phyloP scores from a whole-genome alignment of 2,329 filamentous ascomycete species.

The Sporothrix protearum region DNA sequence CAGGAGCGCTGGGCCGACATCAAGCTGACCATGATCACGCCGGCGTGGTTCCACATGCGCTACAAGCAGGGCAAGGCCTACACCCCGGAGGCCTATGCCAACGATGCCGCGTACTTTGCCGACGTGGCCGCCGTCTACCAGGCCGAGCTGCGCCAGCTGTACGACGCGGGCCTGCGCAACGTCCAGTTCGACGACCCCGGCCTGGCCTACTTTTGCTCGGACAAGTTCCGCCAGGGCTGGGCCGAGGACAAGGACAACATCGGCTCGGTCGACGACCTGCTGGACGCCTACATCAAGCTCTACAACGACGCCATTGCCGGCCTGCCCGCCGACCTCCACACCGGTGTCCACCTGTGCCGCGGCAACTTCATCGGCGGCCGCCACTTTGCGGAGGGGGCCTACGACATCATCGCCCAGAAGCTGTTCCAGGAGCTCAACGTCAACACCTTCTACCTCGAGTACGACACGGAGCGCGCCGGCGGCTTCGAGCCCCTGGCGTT shows the following conservation, averaged over 20 bases:
- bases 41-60: slow-evolving; percentile 59
- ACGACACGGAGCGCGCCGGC: slow-evolving; percentile 55
- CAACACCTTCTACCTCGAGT: slow-evolving; percentile 48
- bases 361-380: slow-evolving; percentile 60
- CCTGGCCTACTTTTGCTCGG: slow-evolving; percentile 63
- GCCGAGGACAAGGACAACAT: slow-evolving; percentile 57
- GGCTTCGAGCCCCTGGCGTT: slow-evolving; percentile 60
- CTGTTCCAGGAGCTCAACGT: slow-evolving; percentile 58
- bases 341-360: slow-evolving; percentile 66
- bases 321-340: slow-evolving; percentile 62
- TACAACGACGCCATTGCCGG: slow-evolving; percentile 67
- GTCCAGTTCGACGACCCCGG: slow-evolving; percentile 61
- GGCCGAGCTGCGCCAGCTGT: slow-evolving; percentile 46
- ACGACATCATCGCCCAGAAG: slow-evolving; percentile 59
- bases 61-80: slow-evolving; percentile 51
- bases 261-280: slow-evolving; percentile 58
- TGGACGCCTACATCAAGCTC: slow-evolving; percentile 67
- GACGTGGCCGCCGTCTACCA: slow-evolving; percentile 51
- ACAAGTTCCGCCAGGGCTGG: slow-evolving; percentile 64
- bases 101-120: slow-evolving; percentile 48
- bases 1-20: slow-evolving; percentile 49
- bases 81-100: slow-evolving; percentile 45
- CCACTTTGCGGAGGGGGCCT: slow-evolving; percentile 63
- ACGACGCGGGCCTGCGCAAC: slow-evolving; percentile 49
- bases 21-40: slow-evolving; percentile 61